Conservation (phyloP, 768 basidiomycete genomes). For the Coprinopsis strossmayeri region DNA sequence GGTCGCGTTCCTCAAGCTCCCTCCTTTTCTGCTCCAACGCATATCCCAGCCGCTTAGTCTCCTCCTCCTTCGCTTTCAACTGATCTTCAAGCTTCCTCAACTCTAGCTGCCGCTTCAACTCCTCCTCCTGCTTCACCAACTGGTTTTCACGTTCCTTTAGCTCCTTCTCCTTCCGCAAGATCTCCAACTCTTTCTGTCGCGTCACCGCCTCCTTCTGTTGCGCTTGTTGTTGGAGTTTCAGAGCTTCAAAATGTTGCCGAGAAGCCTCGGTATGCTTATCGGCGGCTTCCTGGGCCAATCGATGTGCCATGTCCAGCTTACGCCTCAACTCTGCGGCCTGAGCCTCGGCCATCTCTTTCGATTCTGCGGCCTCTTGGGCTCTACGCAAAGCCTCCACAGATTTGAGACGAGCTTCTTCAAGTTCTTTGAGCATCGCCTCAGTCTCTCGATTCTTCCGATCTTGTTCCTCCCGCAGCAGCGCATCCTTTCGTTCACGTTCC, state of each 20-base stretch:
- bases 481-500: too few species aligned
- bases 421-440: constrained; percentile 2
- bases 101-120: constrained; percentile 7
- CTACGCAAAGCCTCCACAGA: not conserved
- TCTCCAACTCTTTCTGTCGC: not conserved
- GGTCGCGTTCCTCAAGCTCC: constrained; percentile 15
- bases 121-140: constrained; percentile 8
- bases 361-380: not conserved
- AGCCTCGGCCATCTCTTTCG: not conserved
- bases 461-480: not conserved
- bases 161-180: constrained; percentile 8
- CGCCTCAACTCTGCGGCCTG: not conserved
- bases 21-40: constrained; percentile 11
- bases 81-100: constrained; percentile 13
- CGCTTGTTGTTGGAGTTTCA: not conserved
- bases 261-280: constrained; percentile 1
- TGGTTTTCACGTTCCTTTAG: constrained; percentile 6
- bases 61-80: constrained; percentile 16
- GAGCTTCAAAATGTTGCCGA: not conserved
- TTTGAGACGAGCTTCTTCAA: not conserved
- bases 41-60: constrained; percentile 12
- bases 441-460: constrained; percentile 2
- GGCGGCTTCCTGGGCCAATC: not conserved
- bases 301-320: constrained; percentile 1
- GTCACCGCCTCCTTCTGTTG: constrained; percentile 3